Evolutionary conservation across 1,284 basidiomycete genomes (phyloP).

Genomic region (Baeospora myosura): DNA sequence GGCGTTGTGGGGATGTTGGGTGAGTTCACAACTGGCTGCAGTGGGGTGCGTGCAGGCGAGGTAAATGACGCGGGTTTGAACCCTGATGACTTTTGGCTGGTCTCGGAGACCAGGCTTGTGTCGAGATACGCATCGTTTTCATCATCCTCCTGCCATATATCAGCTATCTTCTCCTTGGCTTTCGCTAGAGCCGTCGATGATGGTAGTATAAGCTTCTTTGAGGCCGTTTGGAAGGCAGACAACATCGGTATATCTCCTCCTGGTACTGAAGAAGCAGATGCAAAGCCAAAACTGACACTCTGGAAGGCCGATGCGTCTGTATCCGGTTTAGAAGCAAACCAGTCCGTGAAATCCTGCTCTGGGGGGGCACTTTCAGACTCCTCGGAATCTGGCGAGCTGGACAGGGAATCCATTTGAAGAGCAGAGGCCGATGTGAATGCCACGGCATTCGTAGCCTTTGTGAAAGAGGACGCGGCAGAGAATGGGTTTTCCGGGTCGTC

Average conservation of each 20-base stretch:
- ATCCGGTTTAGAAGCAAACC: slow-evolving; percentile 40
- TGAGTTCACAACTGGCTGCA: slow-evolving; percentile 33
- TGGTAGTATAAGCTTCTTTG: slow-evolving; percentile 36
- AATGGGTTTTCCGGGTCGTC: slow-evolving; percentile 45
- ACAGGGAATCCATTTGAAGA: slow-evolving; percentile 10
- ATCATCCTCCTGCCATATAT: slow-evolving; percentile 46
- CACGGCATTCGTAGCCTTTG: slow-evolving; percentile 11
- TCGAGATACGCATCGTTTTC: slow-evolving; percentile 12
- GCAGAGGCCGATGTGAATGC: slow-evolving; percentile 18
- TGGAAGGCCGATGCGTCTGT: slow-evolving; percentile 30
- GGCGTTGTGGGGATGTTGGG: slow-evolving; percentile 25
- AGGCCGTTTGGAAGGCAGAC: slow-evolving; percentile 18
- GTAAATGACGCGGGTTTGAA: slow-evolving; percentile 26
- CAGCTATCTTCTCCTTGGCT: slow-evolving; percentile 46
- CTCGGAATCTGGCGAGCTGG: neutral
- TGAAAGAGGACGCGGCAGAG: slow-evolving; percentile 12
- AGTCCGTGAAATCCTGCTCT: slow-evolving; percentile 44
- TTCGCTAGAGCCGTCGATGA: slow-evolving; percentile 51
- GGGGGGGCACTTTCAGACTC: slow-evolving; percentile 35
- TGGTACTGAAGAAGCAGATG: slow-evolving; percentile 6
- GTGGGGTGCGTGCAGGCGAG: neutral
- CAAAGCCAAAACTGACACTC: slow-evolving; percentile 21
- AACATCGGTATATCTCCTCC: neutral
- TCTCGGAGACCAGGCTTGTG: neutral
- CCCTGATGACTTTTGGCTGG: slow-evolving; percentile 25